Conservation (phyloP, 768 basidiomycete genomes). For the Cyclocybe cylindracea region DNA sequence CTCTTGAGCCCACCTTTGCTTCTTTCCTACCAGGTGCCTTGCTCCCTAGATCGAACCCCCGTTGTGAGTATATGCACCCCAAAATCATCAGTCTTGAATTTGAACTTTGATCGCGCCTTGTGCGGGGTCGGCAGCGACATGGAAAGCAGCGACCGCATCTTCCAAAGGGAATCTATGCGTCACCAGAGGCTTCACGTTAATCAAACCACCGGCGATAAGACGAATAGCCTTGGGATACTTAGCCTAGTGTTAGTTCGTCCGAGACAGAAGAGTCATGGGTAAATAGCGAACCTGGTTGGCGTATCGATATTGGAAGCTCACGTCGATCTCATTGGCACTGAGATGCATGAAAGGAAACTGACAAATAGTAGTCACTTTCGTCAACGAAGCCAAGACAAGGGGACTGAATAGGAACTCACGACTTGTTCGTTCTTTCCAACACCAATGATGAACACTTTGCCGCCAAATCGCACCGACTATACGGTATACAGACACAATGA, state of each 20-base stretch:
- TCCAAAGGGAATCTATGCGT: constrained; percentile 75
- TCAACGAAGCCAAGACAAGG: not conserved
- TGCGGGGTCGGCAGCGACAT: constrained; percentile 66
- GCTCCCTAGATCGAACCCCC: no score
- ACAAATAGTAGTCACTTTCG: not conserved
- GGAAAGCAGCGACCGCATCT: constrained; percentile 77
- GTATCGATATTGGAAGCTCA: constrained; percentile 70
- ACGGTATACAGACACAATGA: not conserved
- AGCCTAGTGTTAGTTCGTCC: not conserved
- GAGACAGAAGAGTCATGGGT: not conserved
- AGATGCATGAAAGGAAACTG: constrained; percentile 75
- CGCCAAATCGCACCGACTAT: constrained; percentile 65
- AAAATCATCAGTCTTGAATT: constrained; percentile 49
- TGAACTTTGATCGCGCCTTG: constrained; percentile 74
- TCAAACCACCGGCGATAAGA: constrained; percentile 73
- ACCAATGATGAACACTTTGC: constrained; percentile 71
- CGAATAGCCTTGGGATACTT: constrained; percentile 86
- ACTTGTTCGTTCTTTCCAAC: constrained; percentile 65
- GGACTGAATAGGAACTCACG: constrained; percentile 31
- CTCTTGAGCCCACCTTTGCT: no score
- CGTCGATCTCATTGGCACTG: constrained; percentile 69
- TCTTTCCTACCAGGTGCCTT: no score
- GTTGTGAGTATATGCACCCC: not conserved
- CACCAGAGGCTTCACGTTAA: constrained; percentile 77
- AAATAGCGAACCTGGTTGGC: constrained; percentile 50